Evolutionary conservation across 352 stramenopile species (phyloP).

Genomic region (Globisporangium spinosum): DNA sequence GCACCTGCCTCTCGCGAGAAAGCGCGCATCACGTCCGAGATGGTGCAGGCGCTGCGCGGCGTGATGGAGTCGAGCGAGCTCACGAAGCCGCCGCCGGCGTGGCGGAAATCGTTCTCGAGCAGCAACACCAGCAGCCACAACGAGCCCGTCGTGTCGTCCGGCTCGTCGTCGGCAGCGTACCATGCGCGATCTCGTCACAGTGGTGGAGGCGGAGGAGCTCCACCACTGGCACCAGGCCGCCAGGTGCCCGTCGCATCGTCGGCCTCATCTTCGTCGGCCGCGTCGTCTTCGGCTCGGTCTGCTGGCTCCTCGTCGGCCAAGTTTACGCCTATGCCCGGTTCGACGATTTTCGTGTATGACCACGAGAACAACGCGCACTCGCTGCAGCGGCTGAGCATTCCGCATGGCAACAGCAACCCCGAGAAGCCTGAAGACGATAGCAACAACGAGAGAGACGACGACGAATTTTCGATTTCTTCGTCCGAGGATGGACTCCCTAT

Average conservation of each 20-base stretch:
- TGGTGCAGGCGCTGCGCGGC: conserved; percentile 50
- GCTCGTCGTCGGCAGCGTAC: background rate
- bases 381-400: conserved; percentile 28
- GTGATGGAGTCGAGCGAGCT: conserved; percentile 79
- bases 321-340: conserved; percentile 3
- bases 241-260: background rate
- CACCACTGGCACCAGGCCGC: background rate
- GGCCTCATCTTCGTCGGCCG: background rate
- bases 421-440: conserved; percentile 4
- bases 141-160: conserved; percentile 5
- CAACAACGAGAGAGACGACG: conserved; percentile 7
- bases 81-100: conserved; percentile 32
- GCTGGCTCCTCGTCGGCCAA: background rate
- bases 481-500: conserved; percentile 14
- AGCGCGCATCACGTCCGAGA: conserved; percentile 32
- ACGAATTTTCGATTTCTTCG: conserved; percentile 17
- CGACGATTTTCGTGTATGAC: conserved; percentile 51
- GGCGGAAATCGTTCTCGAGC: conserved; percentile 20
- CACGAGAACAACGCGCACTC: conserved; percentile 32
- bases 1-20: conserved; percentile 16
- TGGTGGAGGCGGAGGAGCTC: background rate
- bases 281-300: background rate
- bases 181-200: background rate
- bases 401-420: conserved; percentile 7
- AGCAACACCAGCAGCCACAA: background rate